Percentiles rank a stretch among this genome's conserved stretches.
Conservation (phyloP, 176 grass and related monocot genomes). For the Coix lacrymajobi region DNA sequence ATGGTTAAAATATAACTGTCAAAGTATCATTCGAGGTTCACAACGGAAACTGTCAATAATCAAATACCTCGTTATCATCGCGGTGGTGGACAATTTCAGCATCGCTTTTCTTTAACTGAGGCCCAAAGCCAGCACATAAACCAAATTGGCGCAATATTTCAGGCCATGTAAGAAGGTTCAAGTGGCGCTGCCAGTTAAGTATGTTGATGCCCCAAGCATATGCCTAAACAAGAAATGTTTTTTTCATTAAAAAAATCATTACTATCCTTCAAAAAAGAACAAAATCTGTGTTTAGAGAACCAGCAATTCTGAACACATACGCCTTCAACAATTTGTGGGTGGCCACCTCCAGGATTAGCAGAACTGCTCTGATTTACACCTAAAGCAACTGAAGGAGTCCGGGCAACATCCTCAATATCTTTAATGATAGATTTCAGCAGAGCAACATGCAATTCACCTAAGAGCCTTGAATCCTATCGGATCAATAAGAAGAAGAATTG, state of each 20-base stretch:
- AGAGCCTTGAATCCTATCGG: conserved; percentile 74
- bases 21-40: not conserved
- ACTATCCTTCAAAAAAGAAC: not conserved
- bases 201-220: conserved; percentile 93
- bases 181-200: conserved; percentile 68
- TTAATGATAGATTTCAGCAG: conserved; percentile 89
- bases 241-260: conserved; percentile 5
- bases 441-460: conserved; percentile 82
- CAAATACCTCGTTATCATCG: conserved; percentile 76
- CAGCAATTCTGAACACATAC: conserved; percentile 38
- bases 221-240: conserved; percentile 45
- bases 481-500: conserved; percentile 20
- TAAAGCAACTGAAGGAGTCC: conserved; percentile 58
- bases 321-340: conserved; percentile 85
- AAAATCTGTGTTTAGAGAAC: not conserved
- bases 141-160: conserved; percentile 91
- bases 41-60: not conserved
- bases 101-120: conserved; percentile 72
- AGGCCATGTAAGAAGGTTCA: conserved; percentile 88
- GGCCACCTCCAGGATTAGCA: conserved; percentile 71
- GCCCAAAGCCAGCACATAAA: conserved; percentile 81
- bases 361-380: conserved; percentile 73
- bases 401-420: conserved; percentile 92
- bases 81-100: conserved; percentile 37
- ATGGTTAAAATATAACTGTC: conserved; percentile 2